Base-by-base conservation (phyloP, 305 asterid species). In the Ajuga reptans region DNA sequence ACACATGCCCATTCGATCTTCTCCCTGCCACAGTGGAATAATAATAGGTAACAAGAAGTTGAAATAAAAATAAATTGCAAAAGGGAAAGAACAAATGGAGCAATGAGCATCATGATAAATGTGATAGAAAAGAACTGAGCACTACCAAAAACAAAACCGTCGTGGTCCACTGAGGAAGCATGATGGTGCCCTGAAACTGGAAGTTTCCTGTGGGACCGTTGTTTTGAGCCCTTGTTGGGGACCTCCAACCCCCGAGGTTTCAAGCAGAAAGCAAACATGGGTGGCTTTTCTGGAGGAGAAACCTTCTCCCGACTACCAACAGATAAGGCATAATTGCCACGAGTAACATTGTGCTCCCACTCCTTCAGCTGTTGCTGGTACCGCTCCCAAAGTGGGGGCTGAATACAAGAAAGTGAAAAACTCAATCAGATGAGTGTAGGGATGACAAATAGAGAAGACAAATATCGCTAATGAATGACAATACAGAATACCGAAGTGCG, bases 371-470 rank as follows among this genome's bases (percentile, higher is more conserved):
- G 96, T 68, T 83, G 87, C 75, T 88, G 95, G 80, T 94, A 91
- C 82, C 80, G 80, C 78, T 82, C 84, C 99, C 99, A 94, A 37
- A 88, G 86, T 43, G 99, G 99, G 46, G 96, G 92, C 99, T 94
- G 96, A 68, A 71, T 15, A 70, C 37, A 71, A 63, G 18, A 70
- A 49, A 58, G 31, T 14, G 15, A 66, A 62, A 57, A 64, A 66
- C 51, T 55, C 57, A 52, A 65, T 68, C 65, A 55, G 15, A 74
- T 46, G 37, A 61, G 39, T 15, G 14, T 2, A 39, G 24, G 62
- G 49, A 39, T 8, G 16, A 42, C 17, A 42, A 24, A 57, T 18
- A 71, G 43, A 10, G 51, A 24, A 29, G 67, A 59, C 31, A n/a
- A 15, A 52, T 54, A 31, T 37, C 21, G 21, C 33, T 14, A 6